Evolutionary conservation across 2,329 filamentous ascomycete genomes (phyloP).

Genomic region (Talaromyces rugulosus): DNA sequence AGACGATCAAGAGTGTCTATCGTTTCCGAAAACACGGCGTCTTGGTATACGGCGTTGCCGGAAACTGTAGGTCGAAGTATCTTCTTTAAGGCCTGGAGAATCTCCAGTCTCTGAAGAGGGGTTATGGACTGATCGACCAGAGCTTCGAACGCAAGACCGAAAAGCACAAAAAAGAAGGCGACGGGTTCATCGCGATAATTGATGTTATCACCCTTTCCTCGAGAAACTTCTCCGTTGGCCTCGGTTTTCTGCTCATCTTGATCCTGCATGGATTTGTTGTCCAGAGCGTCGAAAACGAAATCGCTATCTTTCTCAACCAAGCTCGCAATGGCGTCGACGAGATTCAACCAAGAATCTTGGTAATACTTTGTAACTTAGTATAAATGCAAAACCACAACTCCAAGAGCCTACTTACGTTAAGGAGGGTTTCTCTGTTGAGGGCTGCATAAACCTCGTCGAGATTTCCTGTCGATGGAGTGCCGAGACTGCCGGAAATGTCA

Average conservation of each 20-base stretch:
- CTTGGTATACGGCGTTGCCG: slow-evolving; percentile 92
- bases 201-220: slow-evolving; percentile 69
- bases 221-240: slow-evolving; percentile 15
- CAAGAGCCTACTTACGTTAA: slow-evolving; percentile 51
- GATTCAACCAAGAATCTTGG: slow-evolving; percentile 92
- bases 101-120: slow-evolving; percentile 76
- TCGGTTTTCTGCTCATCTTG: slow-evolving; percentile 16
- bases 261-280: slow-evolving; percentile 62
- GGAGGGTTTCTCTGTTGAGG: slow-evolving; percentile 84
- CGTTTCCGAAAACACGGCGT: slow-evolving; percentile 92
- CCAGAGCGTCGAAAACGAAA: slow-evolving; percentile 93
- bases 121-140: slow-evolving; percentile 76
- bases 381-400: neutral
- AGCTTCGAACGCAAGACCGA: slow-evolving; percentile 93
- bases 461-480: slow-evolving; percentile 76
- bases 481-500: slow-evolving; percentile 87
- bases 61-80: slow-evolving; percentile 92
- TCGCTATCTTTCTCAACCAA: slow-evolving; percentile 96
- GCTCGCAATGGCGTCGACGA: slow-evolving; percentile 95
- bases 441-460: slow-evolving; percentile 93
- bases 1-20: slow-evolving; percentile 94
- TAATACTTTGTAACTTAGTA: slow-evolving; percentile 62
- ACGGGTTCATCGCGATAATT: slow-evolving; percentile 98
- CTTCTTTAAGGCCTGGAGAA: slow-evolving; percentile 87
- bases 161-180: slow-evolving; percentile 97